phyloP scores from a whole-genome alignment of 371 early-diverging fungal species.

The Funneliformis caledonium region DNA sequence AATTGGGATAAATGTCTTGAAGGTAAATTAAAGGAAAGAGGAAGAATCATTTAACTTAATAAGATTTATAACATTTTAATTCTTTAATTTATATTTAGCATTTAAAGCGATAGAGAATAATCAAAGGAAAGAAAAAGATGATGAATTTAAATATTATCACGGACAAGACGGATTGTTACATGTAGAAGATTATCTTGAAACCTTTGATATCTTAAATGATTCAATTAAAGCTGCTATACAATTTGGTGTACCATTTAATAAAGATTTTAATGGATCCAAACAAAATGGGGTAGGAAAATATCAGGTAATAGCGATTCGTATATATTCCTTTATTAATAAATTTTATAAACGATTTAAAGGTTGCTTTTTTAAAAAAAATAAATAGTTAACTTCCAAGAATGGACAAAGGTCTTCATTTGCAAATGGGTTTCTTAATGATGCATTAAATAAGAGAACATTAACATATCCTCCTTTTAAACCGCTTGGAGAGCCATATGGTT shows the following conservation, averaged over 20 bases:
- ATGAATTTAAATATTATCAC: background rate
- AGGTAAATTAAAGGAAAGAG: background rate
- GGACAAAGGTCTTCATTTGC: background rate
- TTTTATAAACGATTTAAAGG: background rate
- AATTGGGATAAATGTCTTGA: conserved; percentile 1
- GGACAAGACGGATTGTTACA: background rate
- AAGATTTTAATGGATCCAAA: conserved; percentile 6
- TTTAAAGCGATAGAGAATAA: background rate
- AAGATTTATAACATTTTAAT: too few species aligned
- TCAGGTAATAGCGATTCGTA: background rate
- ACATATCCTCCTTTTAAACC: background rate
- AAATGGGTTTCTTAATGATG: background rate
- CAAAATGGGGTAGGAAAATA: conserved; percentile 8
- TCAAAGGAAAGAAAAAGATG: background rate
- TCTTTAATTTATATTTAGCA: background rate
- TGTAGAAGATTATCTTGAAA: background rate
- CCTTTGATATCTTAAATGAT: background rate
- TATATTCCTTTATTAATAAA: background rate
- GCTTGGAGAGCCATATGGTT: background rate
- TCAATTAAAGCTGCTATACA: background rate
- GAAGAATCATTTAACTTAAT: too few species aligned
- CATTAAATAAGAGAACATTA: background rate
- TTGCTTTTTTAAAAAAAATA: background rate
- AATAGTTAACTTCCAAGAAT: background rate
- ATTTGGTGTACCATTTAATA: background rate